phyloP scores from a whole-genome alignment of 306 rosid species.

The Vigna unguiculata region DNA sequence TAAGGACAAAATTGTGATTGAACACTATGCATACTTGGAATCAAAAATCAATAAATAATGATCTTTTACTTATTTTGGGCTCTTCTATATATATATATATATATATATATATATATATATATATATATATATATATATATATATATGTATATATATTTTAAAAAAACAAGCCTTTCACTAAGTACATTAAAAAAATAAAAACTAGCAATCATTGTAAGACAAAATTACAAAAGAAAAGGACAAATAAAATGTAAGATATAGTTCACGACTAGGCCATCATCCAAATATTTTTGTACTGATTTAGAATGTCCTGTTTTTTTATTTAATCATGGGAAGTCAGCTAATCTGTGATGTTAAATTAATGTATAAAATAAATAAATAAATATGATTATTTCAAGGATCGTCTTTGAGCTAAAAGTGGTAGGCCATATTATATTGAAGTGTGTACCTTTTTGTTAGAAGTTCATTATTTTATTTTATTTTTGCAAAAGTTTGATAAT shows the following conservation, averaged over 20 bases:
- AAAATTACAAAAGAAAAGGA: neutral
- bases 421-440: too few species aligned
- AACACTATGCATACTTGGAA: too few species aligned
- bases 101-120: too few species aligned
- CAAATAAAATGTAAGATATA: neutral
- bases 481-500: too few species aligned
- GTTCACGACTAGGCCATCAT: neutral
- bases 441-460: too few species aligned
- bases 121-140: too few species aligned
- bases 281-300: slow-evolving; percentile 1
- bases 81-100: too few species aligned
- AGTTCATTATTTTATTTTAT: too few species aligned
- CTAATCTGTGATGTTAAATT: slow-evolving; percentile 1
- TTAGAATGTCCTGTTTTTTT: neutral
- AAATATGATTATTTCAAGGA: neutral
- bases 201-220: neutral
- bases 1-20: too few species aligned
- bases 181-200: neutral
- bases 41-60: too few species aligned
- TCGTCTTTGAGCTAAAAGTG: neutral
- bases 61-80: neutral
- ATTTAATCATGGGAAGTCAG: neutral
- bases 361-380: slow-evolving; percentile 1
- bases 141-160: too few species aligned
- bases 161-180: neutral